Conservation (phyloP, 2,329 filamentous ascomycete genomes). For the Botrytis cinerea region DNA sequence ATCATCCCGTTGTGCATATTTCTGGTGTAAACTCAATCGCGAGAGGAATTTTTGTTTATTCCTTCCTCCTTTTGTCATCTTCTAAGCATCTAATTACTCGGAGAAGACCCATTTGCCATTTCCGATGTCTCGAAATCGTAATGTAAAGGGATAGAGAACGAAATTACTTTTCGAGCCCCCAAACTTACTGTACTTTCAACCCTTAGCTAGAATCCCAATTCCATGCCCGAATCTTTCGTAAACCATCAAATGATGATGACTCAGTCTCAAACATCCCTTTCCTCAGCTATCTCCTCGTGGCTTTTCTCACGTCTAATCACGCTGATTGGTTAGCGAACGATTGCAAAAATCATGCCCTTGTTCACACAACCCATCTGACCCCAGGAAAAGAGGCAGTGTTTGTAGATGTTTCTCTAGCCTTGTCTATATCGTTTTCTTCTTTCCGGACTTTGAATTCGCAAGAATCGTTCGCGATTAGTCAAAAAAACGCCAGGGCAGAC, state of each 20-base stretch:
- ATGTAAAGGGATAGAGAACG: neutral
- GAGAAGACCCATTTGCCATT: neutral
- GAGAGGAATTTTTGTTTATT: neutral
- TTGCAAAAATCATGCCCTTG: neutral
- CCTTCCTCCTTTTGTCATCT: neutral
- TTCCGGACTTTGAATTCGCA: neutral
- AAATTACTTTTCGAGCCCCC: neutral
- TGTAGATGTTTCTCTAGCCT: constrained; percentile 3
- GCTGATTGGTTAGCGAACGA: neutral
- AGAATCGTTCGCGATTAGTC: neutral
- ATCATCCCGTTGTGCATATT: constrained; percentile 17
- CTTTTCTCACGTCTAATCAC: neutral
- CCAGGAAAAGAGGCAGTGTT: constrained; percentile 10
- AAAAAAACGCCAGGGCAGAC: constrained; percentile 17
- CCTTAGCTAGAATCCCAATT: neutral
- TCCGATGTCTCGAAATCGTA: neutral
- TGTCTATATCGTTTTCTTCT: neutral
- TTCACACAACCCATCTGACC: neutral
- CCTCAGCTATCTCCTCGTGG: constrained; percentile 4
- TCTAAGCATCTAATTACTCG: neutral
- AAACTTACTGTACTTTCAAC: neutral
- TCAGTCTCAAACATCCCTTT: constrained; percentile 3
- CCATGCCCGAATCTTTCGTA: neutral
- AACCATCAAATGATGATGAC: constrained; percentile 13
- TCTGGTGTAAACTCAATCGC: neutral